Conservation (phyloP, 352 stramenopile species). For the Blastocystis sp. region DNA sequence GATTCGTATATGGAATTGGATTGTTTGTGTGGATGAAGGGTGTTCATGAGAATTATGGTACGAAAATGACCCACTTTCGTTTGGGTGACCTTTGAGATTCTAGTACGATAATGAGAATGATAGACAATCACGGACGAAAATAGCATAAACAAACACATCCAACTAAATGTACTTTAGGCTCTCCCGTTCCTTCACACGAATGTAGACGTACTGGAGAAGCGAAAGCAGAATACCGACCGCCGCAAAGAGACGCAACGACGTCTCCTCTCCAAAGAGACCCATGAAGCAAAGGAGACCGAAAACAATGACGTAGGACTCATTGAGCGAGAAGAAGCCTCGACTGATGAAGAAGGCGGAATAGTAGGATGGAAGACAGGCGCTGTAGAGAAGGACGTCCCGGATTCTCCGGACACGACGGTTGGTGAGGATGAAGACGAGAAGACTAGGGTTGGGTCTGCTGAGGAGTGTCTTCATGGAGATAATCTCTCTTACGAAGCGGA, state of each 20-base stretch:
- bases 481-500: background rate
- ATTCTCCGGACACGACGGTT: background rate
- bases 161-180: constrained; percentile 56
- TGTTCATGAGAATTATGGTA: too few relatives aligned
- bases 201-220: background rate
- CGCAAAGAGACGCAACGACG: background rate
- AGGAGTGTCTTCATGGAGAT: background rate
- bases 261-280: constrained; percentile 1
- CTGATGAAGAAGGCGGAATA: constrained; percentile 30
- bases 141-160: background rate
- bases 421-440: constrained; percentile 8
- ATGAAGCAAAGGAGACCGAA: constrained; percentile 42
- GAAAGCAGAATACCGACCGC: background rate
- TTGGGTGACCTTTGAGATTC: too few relatives aligned
- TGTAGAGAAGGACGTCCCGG: background rate
- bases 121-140: too few relatives aligned
- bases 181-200: constrained; percentile 2
- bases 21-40: background rate
- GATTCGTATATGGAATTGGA: constrained; percentile 46
- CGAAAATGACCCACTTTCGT: too few relatives aligned
- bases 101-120: too few relatives aligned
- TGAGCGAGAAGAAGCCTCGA: constrained; percentile 20
- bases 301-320: background rate
- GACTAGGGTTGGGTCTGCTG: background rate
- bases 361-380: background rate